Percentiles rank a stretch among this genome's conserved stretches.
Evolutionary conservation across 2,329 filamentous ascomycete species (phyloP).

Genomic region (Curvularia sp.): DNA sequence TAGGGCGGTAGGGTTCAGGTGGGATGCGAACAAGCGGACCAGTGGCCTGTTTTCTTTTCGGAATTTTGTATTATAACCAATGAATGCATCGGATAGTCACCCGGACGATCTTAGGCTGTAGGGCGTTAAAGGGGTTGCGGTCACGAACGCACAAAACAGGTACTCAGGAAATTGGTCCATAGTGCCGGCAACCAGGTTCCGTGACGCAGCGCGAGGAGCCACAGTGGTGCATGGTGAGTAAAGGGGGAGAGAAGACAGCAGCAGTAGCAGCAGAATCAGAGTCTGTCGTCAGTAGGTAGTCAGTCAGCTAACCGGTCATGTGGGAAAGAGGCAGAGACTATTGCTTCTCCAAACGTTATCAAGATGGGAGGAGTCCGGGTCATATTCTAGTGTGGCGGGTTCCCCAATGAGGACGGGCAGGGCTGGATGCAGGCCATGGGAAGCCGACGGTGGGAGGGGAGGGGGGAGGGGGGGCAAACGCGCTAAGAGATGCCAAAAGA

Average conservation of each 20-base stretch:
- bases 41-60: background rate
- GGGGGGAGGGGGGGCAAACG: too few relatives aligned
- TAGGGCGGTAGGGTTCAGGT: background rate
- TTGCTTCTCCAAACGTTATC: constrained; percentile 7
- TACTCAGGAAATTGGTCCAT: background rate
- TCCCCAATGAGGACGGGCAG: constrained; percentile 6
- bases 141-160: background rate
- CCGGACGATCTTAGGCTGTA: background rate
- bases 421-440: constrained; percentile 12
- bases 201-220: background rate
- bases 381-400: background rate
- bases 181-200: background rate
- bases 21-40: background rate
- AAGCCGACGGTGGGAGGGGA: constrained; percentile 3
- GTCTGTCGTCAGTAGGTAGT: background rate
- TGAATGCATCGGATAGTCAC: background rate
- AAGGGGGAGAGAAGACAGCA: background rate
- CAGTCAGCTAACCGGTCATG: background rate
- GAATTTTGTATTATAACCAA: constrained; percentile 3
- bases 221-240: background rate
- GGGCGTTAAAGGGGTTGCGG: background rate
- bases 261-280: background rate
- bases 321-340: background rate
- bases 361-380: background rate
- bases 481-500: constrained; percentile 23